A percentile compares a stretch with the other conserved stretches of the same genome.
These are phyloP conservation scores for Parasarocladium wereldwijsianum DNA, from an alignment of 2,329 filamentous ascomycete species.

Conservation along the genomic window DNA sequence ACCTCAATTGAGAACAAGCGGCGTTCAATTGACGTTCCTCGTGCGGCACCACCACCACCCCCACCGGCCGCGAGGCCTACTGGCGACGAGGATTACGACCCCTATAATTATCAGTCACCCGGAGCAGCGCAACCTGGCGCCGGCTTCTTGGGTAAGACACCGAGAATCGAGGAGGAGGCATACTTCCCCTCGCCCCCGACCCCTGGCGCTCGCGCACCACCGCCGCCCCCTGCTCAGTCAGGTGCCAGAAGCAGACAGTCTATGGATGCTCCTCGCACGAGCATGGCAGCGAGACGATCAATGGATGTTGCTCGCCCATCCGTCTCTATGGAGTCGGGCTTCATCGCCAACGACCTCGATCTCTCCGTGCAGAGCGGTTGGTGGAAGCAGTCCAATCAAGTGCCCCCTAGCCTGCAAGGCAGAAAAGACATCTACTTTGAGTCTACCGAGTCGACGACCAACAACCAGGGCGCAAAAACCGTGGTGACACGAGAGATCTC, in stretches of 20 bases:
- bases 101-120: conserved; percentile 38
- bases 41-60: conserved; percentile 53
- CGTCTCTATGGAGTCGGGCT: conserved; percentile 57
- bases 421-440: conserved; percentile 75
- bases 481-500: conserved; percentile 68
- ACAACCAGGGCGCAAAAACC: conserved; percentile 54
- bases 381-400: conserved; percentile 71
- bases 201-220: conserved; percentile 30
- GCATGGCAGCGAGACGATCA: conserved; percentile 39
- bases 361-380: conserved; percentile 60
- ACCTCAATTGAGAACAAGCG: conserved; percentile 40
- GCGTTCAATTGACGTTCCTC: conserved; percentile 55
- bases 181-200: conserved; percentile 30
- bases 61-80: conserved; percentile 14
- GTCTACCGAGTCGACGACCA: conserved; percentile 59
- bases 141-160: conserved; percentile 18
- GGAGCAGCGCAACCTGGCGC: conserved; percentile 12
- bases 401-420: conserved; percentile 69
- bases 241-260: conserved; percentile 17
- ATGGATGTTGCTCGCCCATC: conserved; percentile 58
- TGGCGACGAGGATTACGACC: conserved; percentile 55
- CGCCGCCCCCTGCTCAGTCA: conserved; percentile 19
- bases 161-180: conserved; percentile 29
- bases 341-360: conserved; percentile 79
- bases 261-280: conserved; percentile 21